These are phyloP conservation scores for Ciborinia camelliae DNA, from an alignment of 2,329 filamentous ascomycete species.

Conservation along the genomic window DNA sequence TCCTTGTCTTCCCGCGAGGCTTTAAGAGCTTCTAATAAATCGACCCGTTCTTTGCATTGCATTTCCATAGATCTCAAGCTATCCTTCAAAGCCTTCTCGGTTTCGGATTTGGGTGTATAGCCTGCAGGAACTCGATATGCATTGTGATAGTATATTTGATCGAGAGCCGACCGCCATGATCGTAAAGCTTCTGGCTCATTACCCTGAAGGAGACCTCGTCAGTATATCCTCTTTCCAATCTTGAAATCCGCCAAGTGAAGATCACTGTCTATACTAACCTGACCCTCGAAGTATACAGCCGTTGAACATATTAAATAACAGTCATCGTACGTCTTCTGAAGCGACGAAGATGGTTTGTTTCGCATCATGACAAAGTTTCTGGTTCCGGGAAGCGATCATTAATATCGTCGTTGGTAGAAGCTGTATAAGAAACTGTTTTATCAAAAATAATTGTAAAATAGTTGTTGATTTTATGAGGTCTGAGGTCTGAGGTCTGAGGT, in stretches of 20 bases:
- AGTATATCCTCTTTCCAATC: not conserved
- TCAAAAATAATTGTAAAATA: not conserved
- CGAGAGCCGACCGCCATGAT: conserved; percentile 84
- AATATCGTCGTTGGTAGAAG: not conserved
- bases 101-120: conserved; percentile 72
- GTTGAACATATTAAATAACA: conserved; percentile 93
- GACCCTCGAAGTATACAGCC: conserved; percentile 91
- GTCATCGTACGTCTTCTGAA: conserved; percentile 98
- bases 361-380: conserved; percentile 42
- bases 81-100: conserved; percentile 76
- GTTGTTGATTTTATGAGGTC: not conserved
- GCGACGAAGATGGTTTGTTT: conserved; percentile 62
- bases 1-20: conserved; percentile 53
- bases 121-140: conserved; percentile 68
- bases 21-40: conserved; percentile 77
- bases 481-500: too few species aligned
- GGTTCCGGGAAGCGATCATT: not conserved
- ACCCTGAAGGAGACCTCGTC: conserved; percentile 52
- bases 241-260: not conserved
- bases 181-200: conserved; percentile 88
- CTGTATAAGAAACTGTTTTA: not conserved
- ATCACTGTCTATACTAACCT: conserved; percentile 52
- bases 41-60: conserved; percentile 90
- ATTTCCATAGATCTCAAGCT: conserved; percentile 79
- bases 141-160: conserved; percentile 84